Base-by-base conservation (phyloP, 805 yeast genomes). In the Nakazawaea sp. region DNA sequence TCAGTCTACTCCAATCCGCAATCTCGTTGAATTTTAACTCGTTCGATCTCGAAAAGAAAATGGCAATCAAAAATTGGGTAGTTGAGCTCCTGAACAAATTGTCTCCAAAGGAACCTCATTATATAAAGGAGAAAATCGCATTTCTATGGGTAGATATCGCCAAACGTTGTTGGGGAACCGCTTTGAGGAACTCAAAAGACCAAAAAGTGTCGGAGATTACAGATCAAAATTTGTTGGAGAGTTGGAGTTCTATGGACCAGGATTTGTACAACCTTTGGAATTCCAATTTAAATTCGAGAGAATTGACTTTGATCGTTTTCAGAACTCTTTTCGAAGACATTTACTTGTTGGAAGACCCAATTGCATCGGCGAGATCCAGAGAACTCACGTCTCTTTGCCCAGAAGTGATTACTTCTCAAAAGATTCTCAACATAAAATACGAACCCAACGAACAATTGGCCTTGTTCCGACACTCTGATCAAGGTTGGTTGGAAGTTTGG, bases 281-380 rank as follows among this genome's bases (percentile, higher is more conserved):
- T 40, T 63, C 61, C 42, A 73, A 72, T 36, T 58, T 67, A 13
- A 70, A 75, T 18, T 70, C 89, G 3, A 68, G 95, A 44, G 96
- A 88, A 52, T 62, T 92, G 33, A 68, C 89, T 2, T 62, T 90
- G 18, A 75, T 83, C 32, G 82, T 92, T 5, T 73, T 86, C 46
- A 67, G 96, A 51, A 87, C 94, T 3, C 59, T 92, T 13, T 92
- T 90, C 53, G 99, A 92, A 59, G 99, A 92, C 53, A 76, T 92
- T 9, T 92, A 87, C 53, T 64, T 94, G 35, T 66, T 92, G 33
- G 97, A 92, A 47, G 99, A 92, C 53, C 82, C 96, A 18, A 74
- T 87, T 16, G 96, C 96, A 2, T 68, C 89, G 24, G 81, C 78
- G 46, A 70, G 97, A 50, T 75, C 81, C 40, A 70, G 76, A n/a